Evolutionary conservation across 1,139 yeast species (phyloP), one percentile per base, ranked within the genome.

Genomic region (Pichia sp.): DNA sequence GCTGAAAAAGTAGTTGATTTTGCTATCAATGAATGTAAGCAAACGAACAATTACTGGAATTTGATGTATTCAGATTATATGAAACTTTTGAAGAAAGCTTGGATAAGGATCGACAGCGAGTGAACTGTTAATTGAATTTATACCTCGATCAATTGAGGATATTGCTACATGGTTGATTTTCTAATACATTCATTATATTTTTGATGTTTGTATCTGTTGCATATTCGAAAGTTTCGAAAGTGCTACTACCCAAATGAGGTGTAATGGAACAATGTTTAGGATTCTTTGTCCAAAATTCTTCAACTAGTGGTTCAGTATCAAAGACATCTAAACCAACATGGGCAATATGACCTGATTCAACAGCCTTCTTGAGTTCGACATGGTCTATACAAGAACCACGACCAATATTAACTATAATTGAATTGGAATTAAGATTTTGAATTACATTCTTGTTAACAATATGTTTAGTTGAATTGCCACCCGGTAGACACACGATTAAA

Each of bases 281-380:
- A 46, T 2, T 40, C 33, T 42, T 34, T 22, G 42, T 24, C 47
- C 45, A 47, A 24, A 32, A 44, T 7, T 37, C 31, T 58, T 84
- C 60, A 11, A 82, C 69, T 1, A 46, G 41, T 4, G 89, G 89
- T 60, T 86, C 96, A 31, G 72, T 59, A 52, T 78, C 83, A 60
- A 68, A 84, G 5, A 86, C 96, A 54, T 86, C 96, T 35, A 85
- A 64, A 0, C 95, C 96, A 14, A 81, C 91, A 54, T 80, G 74
- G 19, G 71, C 61, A 4, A 88, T 69, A 45, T 81, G 77, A 1
- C 93, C 94, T 4, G 68, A 56, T 48, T 78, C 69, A 45, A 88
- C 67, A 0, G 86, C 95, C 9, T 66, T 68, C 2, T 84, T 73
- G 38, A 88, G 66, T 1, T 81, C 94, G 18, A 69, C 68, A 53